phyloP scores from a whole-genome alignment of 495 filamentous ascomycete species.

The Pyrenula aspistea region DNA sequence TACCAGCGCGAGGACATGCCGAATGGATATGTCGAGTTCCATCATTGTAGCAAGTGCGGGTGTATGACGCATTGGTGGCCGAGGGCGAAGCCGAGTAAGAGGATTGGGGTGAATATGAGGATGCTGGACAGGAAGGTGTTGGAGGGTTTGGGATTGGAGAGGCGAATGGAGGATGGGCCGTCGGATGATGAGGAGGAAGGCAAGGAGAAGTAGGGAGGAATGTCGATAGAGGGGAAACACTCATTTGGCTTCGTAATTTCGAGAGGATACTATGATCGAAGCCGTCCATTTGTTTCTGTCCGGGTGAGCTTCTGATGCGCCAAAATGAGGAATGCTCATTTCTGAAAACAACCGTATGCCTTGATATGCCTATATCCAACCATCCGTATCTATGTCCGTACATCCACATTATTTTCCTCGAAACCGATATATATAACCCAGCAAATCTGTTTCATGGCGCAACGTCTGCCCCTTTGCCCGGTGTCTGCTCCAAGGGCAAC shows the following conservation, averaged over 20 bases:
- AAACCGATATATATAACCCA: not conserved
- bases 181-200: not conserved
- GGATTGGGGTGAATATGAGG: slow-evolving; percentile 7
- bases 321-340: not conserved
- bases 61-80: slow-evolving; percentile 8
- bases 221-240: too few relatives aligned
- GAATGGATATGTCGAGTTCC: slow-evolving; percentile 4
- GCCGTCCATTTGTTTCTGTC: too few relatives aligned
- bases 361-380: not conserved
- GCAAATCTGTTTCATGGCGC: not conserved
- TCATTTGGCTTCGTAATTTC: too few relatives aligned
- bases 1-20: slow-evolving; percentile 3
- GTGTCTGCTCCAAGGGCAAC: not conserved
- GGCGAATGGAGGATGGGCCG: not conserved
- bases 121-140: slow-evolving; percentile 2
- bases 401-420: not conserved
- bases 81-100: not conserved
- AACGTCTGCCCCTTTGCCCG: not conserved
- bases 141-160: slow-evolving; percentile 1
- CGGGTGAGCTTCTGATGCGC: too few relatives aligned
- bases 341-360: not conserved
- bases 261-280: too few relatives aligned
- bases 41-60: slow-evolving; percentile 7
- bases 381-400: not conserved
- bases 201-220: not conserved